These are phyloP conservation scores for Microcyclosporella mali DNA, from an alignment of 2,329 filamentous ascomycete genomes.

Conservation along the genomic window DNA sequence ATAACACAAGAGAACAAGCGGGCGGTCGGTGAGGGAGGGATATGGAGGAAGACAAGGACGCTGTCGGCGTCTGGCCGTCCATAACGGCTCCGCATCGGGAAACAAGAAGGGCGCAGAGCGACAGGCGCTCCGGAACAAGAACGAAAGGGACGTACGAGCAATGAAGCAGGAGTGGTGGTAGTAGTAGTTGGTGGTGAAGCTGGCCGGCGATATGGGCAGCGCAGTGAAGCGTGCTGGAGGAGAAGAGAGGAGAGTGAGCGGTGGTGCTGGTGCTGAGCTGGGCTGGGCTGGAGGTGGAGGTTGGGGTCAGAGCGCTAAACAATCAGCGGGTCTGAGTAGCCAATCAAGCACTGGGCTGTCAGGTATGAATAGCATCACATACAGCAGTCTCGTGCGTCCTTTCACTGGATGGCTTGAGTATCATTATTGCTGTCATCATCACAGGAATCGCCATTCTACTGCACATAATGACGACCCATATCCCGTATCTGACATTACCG, in stretches of 20 bases:
- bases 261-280: not conserved
- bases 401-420: too few species aligned
- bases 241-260: not conserved
- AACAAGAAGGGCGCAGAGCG: not conserved
- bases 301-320: too few species aligned
- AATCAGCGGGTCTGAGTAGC: too few species aligned
- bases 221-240: constrained; percentile 2
- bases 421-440: too few species aligned
- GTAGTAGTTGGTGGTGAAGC: not conserved
- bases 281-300: not conserved
- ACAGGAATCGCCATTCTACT: not conserved
- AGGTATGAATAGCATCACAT: too few species aligned
- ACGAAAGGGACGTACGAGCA: constrained; percentile 1
- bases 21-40: constrained; percentile 1
- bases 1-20: constrained; percentile 12
- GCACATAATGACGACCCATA: constrained; percentile 66
- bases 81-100: not conserved
- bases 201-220: not conserved
- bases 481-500: constrained; percentile 72
- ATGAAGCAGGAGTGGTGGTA: not conserved
- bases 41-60: constrained; percentile 39
- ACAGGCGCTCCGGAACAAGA: not conserved
- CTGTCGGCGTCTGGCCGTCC: not conserved
- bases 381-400: too few species aligned
- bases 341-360: too few species aligned